A percentile compares a stretch with the other conserved stretches of the same genome.
phyloP scores from a whole-genome alignment of 2,329 filamentous ascomycete genomes.

The Clonostachys solani region DNA sequence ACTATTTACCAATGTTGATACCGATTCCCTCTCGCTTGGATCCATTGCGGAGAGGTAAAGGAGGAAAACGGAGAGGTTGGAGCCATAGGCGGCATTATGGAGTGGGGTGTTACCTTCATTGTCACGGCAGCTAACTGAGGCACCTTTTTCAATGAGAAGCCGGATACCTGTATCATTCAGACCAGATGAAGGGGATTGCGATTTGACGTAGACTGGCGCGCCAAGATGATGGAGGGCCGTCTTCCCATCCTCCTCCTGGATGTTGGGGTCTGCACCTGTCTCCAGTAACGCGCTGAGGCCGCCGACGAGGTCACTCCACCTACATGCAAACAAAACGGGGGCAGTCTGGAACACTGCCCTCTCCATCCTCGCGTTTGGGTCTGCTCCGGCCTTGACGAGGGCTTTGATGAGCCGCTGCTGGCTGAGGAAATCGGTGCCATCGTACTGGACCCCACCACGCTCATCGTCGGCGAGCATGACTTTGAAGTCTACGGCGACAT shows the following conservation, averaged over 20 bases:
- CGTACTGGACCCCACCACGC: neutral
- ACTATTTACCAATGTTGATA: constrained; percentile 5
- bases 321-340: neutral
- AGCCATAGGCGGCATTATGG: constrained; percentile 8
- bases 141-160: constrained; percentile 11
- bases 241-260: constrained; percentile 2
- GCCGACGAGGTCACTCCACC: constrained; percentile 4
- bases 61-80: neutral
- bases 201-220: neutral
- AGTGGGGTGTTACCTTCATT: constrained; percentile 13
- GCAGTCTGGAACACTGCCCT: neutral
- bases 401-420: neutral
- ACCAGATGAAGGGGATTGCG: neutral
- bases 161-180: constrained; percentile 6
- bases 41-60: neutral
- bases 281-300: constrained; percentile 14
- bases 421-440: neutral
- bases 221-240: constrained; percentile 13
- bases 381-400: neutral
- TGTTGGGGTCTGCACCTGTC: constrained; percentile 15
- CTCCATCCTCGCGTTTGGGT: neutral
- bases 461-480: neutral
- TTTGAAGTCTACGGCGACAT: neutral
- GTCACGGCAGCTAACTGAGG: constrained; percentile 8
- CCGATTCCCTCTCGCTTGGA: neutral